phyloP scores from a whole-genome alignment of 345 rosid genomes.

The Turritis glabra region DNA sequence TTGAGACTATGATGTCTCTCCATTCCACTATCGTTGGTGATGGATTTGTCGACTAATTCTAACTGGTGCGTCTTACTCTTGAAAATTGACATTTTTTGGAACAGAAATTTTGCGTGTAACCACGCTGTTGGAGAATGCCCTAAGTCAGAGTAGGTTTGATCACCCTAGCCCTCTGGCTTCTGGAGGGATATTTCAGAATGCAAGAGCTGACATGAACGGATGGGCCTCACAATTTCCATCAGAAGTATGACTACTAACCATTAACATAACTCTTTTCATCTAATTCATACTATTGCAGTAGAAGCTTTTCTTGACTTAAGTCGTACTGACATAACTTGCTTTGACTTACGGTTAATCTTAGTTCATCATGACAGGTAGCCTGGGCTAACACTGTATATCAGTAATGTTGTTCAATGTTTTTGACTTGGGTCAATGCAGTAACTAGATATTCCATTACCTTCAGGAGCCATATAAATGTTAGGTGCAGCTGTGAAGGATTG shows the following conservation, averaged over 20 bases:
- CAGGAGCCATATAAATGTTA: conserved; percentile 19
- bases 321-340: conserved; percentile 57
- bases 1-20: conserved; percentile 55
- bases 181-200: conserved; percentile 94
- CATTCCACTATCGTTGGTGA: conserved; percentile 69
- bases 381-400: conserved; percentile 40
- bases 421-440: conserved; percentile 6
- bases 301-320: conserved; percentile 52
- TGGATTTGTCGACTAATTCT: conserved; percentile 72
- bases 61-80: conserved; percentile 93
- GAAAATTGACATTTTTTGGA: conserved; percentile 96
- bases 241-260: conserved; percentile 99
- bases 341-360: conserved; percentile 45
- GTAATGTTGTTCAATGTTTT: conserved; percentile 13
- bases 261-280: conserved; percentile 94
- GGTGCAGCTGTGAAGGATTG: conserved; percentile 26
- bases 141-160: conserved; percentile 93
- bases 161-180: conserved; percentile 71
- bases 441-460: conserved; percentile 26
- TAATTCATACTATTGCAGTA: conserved; percentile 49
- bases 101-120: conserved; percentile 99
- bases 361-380: conserved; percentile 51
- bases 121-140: conserved; percentile 97
- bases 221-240: conserved; percentile 97
- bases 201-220: conserved; percentile 92